Conservation (phyloP, 179 eudicot species). For the Silene vulgaris region DNA sequence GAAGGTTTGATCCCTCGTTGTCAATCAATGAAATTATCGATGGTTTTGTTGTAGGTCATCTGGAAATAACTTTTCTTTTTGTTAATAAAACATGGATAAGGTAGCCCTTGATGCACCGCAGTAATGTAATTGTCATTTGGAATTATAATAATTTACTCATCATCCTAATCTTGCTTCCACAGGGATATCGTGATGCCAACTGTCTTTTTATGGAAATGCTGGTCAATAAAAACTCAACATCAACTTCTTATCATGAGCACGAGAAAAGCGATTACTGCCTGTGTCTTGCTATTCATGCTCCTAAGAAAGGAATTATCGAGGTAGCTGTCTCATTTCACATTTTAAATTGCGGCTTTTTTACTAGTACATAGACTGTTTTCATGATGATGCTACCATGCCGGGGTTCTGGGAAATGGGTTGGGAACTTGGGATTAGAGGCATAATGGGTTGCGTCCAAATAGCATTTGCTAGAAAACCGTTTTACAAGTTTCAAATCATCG, state of each 20-base stretch:
- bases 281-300: constrained; percentile 92
- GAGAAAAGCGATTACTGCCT: constrained; percentile 80
- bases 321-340: constrained; percentile 31
- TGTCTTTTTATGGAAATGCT: constrained; percentile 94
- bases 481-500: too few species aligned
- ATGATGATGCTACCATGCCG: background rate
- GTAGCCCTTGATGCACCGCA: background rate
- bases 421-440: too few species aligned
- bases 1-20: constrained; percentile 57
- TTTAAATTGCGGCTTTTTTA: background rate
- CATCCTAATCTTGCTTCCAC: constrained; percentile 17
- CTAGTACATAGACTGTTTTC: background rate
- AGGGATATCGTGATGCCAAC: constrained; percentile 95
- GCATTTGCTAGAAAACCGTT: too few species aligned
- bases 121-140: background rate
- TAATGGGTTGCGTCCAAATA: too few species aligned
- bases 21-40: background rate
- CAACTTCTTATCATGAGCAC: constrained; percentile 41
- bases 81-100: too few species aligned
- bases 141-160: background rate
- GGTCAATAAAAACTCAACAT: constrained; percentile 44
- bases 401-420: too few species aligned
- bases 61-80: too few species aligned
- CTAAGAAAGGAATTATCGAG: constrained; percentile 91
- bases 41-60: too few species aligned